These are phyloP conservation scores for cucumber (Cucumis sativus) DNA, from an alignment of 306 rosid genomes.

Conservation along the genomic window DNA sequence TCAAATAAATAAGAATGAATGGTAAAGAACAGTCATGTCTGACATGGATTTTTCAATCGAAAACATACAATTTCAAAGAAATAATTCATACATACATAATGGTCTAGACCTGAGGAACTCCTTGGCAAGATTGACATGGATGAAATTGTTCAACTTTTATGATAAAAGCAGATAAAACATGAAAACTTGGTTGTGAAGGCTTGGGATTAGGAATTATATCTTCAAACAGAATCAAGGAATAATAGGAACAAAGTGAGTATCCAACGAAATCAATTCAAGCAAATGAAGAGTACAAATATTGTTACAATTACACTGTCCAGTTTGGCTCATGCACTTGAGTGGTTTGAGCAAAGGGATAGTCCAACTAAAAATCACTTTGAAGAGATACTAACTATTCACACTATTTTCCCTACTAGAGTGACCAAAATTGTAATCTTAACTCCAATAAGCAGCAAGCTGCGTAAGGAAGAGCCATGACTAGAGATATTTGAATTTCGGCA, in stretches of 20 bases:
- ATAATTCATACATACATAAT: not conserved
- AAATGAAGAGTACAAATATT: not conserved
- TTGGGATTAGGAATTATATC: not conserved
- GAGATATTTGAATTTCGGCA: slow-evolving; percentile 31
- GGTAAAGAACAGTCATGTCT: too few relatives aligned
- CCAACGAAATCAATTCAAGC: not conserved
- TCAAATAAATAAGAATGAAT: not conserved
- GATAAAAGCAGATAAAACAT: not conserved
- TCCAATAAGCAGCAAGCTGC: not conserved
- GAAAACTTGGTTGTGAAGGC: not conserved
- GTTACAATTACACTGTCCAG: not conserved
- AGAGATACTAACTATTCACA: not conserved
- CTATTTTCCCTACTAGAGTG: not conserved
- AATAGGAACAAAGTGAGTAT: not conserved
- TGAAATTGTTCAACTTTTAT: not conserved
- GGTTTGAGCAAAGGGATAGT: not conserved
- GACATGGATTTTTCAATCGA: too few relatives aligned
- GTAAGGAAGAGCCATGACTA: not conserved
- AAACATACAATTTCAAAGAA: not conserved
- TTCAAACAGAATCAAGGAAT: not conserved
- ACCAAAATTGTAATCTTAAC: slow-evolving; percentile 2
- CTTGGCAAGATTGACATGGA: not conserved
- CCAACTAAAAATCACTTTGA: not conserved
- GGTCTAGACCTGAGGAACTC: not conserved
- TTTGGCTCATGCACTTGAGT: not conserved